Evolutionary conservation across 495 filamentous ascomycete genomes (phyloP).

Genomic region (Penicillium alfredii): DNA sequence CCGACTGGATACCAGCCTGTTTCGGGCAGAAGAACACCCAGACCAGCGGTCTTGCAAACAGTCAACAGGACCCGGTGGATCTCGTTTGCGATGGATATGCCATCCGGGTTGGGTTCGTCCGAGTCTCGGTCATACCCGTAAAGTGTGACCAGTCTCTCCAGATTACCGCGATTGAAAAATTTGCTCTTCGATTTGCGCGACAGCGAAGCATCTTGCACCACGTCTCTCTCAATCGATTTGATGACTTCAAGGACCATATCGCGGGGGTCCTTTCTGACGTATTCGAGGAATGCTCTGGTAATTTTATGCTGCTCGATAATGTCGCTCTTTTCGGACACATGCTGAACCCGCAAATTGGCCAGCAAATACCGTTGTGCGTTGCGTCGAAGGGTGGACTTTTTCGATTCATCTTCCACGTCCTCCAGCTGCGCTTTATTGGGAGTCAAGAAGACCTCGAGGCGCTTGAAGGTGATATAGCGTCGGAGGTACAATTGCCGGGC

Average conservation of each 20-base stretch:
- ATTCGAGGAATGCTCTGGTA: conserved; percentile 59
- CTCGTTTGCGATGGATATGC: conserved; percentile 46
- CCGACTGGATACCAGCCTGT: conserved; percentile 70
- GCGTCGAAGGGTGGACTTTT: conserved; percentile 65
- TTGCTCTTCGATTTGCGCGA: conserved; percentile 62
- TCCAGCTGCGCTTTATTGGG: conserved; percentile 43
- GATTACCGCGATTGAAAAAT: conserved; percentile 62
- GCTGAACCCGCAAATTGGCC: conserved; percentile 63
- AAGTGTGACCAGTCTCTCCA: conserved; percentile 64
- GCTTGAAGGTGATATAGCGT: conserved; percentile 66
- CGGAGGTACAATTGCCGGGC: conserved; percentile 64
- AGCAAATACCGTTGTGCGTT: conserved; percentile 73
- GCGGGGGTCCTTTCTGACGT: conserved; percentile 66
- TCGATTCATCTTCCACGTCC: conserved; percentile 46
- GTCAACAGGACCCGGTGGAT: conserved; percentile 67
- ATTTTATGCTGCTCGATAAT: conserved; percentile 69
- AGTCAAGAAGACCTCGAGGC: conserved; percentile 51
- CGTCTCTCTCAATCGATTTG: conserved; percentile 53
- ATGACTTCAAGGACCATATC: conserved; percentile 65
- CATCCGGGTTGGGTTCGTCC: conserved; percentile 30
- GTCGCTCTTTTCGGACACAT: conserved; percentile 63
- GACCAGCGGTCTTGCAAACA: conserved; percentile 63
- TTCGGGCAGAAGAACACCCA: conserved; percentile 63
- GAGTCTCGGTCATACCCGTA: conserved; percentile 55
- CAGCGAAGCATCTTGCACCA: conserved; percentile 65